Evolutionary conservation across 495 filamentous ascomycete species (phyloP).

Genomic region (Darksidea phi): DNA sequence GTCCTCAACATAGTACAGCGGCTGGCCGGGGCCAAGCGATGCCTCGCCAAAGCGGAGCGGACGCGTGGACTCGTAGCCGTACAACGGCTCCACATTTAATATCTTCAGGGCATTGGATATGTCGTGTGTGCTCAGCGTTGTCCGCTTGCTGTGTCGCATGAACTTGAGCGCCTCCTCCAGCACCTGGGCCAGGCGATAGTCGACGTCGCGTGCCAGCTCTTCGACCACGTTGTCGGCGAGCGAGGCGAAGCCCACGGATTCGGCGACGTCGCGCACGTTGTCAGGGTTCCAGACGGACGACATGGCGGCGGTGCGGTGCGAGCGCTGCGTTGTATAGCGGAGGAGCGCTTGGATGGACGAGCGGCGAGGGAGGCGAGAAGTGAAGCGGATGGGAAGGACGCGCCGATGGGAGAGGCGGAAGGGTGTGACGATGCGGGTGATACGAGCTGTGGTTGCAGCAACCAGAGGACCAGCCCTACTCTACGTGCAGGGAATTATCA

Average conservation of each 20-base stretch:
- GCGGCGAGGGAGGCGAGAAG: neutral
- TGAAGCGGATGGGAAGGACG: neutral
- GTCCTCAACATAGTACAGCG: conserved; percentile 95
- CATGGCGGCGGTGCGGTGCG: conserved; percentile 12
- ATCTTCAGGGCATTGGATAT: conserved; percentile 77
- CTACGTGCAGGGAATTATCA: neutral
- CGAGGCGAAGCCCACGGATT: conserved; percentile 82
- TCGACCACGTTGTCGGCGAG: conserved; percentile 80
- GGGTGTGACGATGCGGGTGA: neutral
- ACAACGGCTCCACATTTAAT: conserved; percentile 90
- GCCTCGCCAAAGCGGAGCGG: conserved; percentile 91
- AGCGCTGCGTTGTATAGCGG: neutral
- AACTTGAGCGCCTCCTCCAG: conserved; percentile 90
- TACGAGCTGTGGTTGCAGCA: neutral
- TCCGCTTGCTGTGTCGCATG: conserved; percentile 86
- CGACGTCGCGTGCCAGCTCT: conserved; percentile 85
- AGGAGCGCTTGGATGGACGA: neutral
- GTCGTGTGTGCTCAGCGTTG: conserved; percentile 79
- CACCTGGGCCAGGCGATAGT: conserved; percentile 89
- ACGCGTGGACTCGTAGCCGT: conserved; percentile 87
- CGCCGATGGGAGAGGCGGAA: neutral
- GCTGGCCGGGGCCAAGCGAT: conserved; percentile 88
- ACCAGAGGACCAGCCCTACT: neutral
- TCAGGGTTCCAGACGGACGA: conserved; percentile 86
- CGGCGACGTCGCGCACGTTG: conserved; percentile 90